phyloP scores from a whole-genome alignment of 192 early-diverging fungal species.

The Backusella tuberculispora region DNA sequence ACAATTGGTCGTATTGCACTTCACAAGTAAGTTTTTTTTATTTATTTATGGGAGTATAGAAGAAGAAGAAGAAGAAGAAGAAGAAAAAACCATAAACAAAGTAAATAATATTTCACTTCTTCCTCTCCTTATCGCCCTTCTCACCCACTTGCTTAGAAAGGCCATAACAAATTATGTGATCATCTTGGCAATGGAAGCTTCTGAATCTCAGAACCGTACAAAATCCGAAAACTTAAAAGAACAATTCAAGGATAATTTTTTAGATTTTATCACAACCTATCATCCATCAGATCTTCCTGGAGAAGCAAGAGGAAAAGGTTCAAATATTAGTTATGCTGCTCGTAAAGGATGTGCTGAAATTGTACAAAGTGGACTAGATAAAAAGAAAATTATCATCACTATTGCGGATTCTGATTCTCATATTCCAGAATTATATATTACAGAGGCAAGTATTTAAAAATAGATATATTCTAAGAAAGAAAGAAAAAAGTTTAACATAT shows the following conservation, averaged over 20 bases:
- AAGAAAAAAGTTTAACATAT: too few species aligned
- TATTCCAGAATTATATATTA: constrained; percentile 73
- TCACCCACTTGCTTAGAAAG: constrained; percentile 31
- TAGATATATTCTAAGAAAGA: not conserved
- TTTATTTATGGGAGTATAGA: too few species aligned
- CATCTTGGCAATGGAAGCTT: constrained; percentile 73
- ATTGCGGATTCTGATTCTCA: constrained; percentile 70
- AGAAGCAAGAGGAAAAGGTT: constrained; percentile 73
- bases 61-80: constrained; percentile 4
- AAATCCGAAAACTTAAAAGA: constrained; percentile 60
- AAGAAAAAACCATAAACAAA: not conserved
- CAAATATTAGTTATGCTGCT: constrained; percentile 71
- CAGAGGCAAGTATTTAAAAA: constrained; percentile 25
- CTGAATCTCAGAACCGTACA: constrained; percentile 49
- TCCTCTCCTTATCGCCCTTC: not conserved
- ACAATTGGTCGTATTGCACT: constrained; percentile 66
- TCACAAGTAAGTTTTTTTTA: constrained; percentile 44
- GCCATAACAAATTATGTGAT: constrained; percentile 51
- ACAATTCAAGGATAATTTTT: constrained; percentile 58
- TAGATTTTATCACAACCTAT: constrained; percentile 66
- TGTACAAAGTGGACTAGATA: constrained; percentile 42
- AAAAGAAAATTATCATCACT: constrained; percentile 66
- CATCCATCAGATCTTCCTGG: constrained; percentile 69
- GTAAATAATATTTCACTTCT: constrained; percentile 19
- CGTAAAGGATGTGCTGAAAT: constrained; percentile 34